phyloP scores from a whole-genome alignment of 768 basidiomycete genomes.

The Panus rudis region DNA sequence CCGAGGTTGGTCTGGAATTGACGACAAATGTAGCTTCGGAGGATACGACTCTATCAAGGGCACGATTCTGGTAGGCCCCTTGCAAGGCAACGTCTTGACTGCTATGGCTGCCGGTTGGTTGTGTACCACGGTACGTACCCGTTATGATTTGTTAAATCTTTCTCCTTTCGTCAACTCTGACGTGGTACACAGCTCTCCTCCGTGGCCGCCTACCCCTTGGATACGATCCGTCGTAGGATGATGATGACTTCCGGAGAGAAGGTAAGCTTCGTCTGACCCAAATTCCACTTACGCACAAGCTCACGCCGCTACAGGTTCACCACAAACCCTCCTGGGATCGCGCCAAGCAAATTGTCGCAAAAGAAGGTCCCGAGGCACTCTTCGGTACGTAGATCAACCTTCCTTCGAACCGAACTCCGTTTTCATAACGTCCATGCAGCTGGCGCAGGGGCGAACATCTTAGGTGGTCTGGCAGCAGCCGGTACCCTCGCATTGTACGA shows the following conservation, averaged over 20 bases:
- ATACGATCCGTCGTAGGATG: slow-evolving; percentile 40
- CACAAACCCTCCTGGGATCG: slow-evolving; percentile 36
- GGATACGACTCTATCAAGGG: slow-evolving; percentile 36
- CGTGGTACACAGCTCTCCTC: too few relatives aligned
- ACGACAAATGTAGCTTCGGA: slow-evolving; percentile 28
- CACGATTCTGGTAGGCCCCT: slow-evolving; percentile 31
- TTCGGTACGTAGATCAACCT: too few relatives aligned
- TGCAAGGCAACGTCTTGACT: slow-evolving; percentile 33
- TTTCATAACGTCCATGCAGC: slow-evolving; percentile 36
- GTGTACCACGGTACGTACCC: slow-evolving; percentile 36
- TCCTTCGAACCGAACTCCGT: slow-evolving; percentile 2
- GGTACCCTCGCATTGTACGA: slow-evolving; percentile 60
- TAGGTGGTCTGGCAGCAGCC: slow-evolving; percentile 45
- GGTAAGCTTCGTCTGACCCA: too few relatives aligned
- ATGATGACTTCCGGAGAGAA: slow-evolving; percentile 40
- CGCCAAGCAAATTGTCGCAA: slow-evolving; percentile 31
- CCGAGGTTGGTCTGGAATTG: not conserved
- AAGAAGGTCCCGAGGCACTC: slow-evolving; percentile 31
- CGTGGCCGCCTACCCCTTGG: slow-evolving; percentile 35
- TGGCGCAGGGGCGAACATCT: slow-evolving; percentile 49
- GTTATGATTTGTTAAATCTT: too few relatives aligned
- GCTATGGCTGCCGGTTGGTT: slow-evolving; percentile 35
- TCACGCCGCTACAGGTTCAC: too few relatives aligned
- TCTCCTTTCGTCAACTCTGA: too few relatives aligned
- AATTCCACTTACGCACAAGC: too few relatives aligned